These are phyloP conservation scores for Citrullus amarus DNA, from an alignment of 306 rosid genomes.

Conservation along the genomic window DNA sequence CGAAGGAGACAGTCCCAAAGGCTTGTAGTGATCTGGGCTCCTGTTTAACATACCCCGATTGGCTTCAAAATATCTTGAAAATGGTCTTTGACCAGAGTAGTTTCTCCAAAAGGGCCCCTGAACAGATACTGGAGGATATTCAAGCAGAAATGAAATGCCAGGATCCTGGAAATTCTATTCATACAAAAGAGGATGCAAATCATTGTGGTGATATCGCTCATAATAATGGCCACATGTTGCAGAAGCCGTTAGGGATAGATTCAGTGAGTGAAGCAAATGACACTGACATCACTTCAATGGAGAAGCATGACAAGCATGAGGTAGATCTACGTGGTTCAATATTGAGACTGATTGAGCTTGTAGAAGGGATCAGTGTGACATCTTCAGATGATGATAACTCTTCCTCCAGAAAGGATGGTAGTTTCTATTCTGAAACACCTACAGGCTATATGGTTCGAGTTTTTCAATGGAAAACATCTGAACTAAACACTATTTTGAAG, in stretches of 20 bases:
- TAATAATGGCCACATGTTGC: background rate
- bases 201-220: constrained; percentile 13
- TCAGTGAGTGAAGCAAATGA: background rate
- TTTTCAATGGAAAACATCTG: constrained; percentile 85
- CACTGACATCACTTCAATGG: background rate
- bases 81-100: constrained; percentile 1
- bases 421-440: constrained; percentile 31
- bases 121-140: constrained; percentile 10
- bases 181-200: constrained; percentile 16
- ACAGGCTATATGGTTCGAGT: constrained; percentile 63
- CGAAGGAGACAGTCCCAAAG: background rate
- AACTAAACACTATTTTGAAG: constrained; percentile 41
- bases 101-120: background rate
- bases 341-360: constrained; percentile 63
- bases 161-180: constrained; percentile 12
- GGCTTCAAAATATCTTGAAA: constrained; percentile 6
- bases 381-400: constrained; percentile 30
- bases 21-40: background rate
- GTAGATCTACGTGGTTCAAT: constrained; percentile 36
- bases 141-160: constrained; percentile 9
- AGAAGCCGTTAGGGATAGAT: background rate
- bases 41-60: constrained; percentile 10
- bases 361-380: constrained; percentile 59
- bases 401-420: constrained; percentile 24
- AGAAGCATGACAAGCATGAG: constrained; percentile 8